Conservation (phyloP, 768 basidiomycete genomes). For the Kwoniella dejecticola region DNA sequence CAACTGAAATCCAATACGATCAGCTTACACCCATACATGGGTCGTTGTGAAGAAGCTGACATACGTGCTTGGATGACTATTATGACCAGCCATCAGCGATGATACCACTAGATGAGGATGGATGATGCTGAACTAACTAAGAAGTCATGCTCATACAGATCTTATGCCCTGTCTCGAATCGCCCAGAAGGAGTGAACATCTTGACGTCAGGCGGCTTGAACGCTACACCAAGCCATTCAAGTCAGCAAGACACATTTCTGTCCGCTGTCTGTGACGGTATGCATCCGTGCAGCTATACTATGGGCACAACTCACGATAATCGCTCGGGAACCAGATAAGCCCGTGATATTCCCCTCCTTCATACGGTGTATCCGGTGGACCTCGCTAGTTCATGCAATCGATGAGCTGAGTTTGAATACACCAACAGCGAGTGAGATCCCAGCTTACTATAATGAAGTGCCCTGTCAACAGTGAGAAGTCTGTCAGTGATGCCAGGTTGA, state of each 20-base stretch:
- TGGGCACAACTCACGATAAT: slow-evolving; percentile 64
- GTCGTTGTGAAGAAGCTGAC: slow-evolving; percentile 4
- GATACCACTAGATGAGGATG: background rate
- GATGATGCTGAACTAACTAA: slow-evolving; percentile 41
- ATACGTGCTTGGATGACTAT: slow-evolving; percentile 50
- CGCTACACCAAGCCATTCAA: slow-evolving; percentile 47
- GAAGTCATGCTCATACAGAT: slow-evolving; percentile 91
- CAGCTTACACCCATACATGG: background rate
- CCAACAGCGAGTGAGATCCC: background rate
- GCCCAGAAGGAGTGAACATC: slow-evolving; percentile 61
- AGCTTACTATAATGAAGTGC: slow-evolving; percentile 87
- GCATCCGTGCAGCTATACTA: background rate
- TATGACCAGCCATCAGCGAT: slow-evolving; percentile 2
- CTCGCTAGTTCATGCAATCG: slow-evolving; percentile 65
- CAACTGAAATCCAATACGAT: slow-evolving; percentile 28
- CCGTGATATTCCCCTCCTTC: slow-evolving; percentile 93
- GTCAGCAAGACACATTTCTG: too few species aligned
- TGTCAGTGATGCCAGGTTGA: too few species aligned
- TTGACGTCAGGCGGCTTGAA: slow-evolving; percentile 98
- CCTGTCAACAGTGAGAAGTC: slow-evolving; percentile 63
- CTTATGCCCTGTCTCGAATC: slow-evolving; percentile 60
- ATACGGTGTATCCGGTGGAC: slow-evolving; percentile 90
- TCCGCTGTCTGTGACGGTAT: too few species aligned
- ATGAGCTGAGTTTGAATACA: background rate
- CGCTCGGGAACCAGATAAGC: slow-evolving; percentile 83